Evolutionary conservation across 2,329 filamentous ascomycete species (phyloP).

Genomic region (Fusarium irregulare): DNA sequence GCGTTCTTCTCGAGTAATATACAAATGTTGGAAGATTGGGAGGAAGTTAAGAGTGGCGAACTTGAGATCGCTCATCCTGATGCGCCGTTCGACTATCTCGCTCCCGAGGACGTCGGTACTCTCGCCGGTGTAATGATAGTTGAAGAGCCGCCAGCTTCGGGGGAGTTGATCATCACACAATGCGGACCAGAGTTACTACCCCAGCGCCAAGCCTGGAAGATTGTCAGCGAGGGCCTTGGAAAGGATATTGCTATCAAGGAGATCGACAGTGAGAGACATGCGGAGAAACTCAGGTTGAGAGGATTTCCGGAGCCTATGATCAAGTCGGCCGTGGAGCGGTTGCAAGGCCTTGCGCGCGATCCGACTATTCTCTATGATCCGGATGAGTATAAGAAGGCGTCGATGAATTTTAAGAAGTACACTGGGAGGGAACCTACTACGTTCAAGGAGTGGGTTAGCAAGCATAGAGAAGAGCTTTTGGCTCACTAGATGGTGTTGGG

Average conservation of each 20-base stretch:
- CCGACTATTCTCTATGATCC: background rate
- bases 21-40: constrained; percentile 2
- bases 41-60: background rate
- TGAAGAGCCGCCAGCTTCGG: background rate
- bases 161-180: background rate
- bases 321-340: background rate
- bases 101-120: constrained; percentile 17
- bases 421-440: constrained; percentile 14
- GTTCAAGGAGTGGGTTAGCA: constrained; percentile 2
- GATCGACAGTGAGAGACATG: background rate
- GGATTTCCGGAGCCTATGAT: background rate
- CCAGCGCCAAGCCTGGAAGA: constrained; percentile 3
- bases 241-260: constrained; percentile 5
- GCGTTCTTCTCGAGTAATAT: constrained; percentile 28
- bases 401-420: constrained; percentile 13
- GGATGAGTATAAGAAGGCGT: background rate
- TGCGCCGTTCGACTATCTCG: constrained; percentile 18
- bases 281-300: background rate
- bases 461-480: constrained; percentile 11
- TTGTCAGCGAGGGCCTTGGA: background rate
- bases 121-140: constrained; percentile 3
- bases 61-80: background rate
- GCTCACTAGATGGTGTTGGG: accelerated
- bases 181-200: constrained; percentile 17
- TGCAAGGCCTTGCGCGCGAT: background rate